Evolutionary conservation across 352 stramenopile genomes (phyloP).

Genomic region (Phytophthora europaea): DNA sequence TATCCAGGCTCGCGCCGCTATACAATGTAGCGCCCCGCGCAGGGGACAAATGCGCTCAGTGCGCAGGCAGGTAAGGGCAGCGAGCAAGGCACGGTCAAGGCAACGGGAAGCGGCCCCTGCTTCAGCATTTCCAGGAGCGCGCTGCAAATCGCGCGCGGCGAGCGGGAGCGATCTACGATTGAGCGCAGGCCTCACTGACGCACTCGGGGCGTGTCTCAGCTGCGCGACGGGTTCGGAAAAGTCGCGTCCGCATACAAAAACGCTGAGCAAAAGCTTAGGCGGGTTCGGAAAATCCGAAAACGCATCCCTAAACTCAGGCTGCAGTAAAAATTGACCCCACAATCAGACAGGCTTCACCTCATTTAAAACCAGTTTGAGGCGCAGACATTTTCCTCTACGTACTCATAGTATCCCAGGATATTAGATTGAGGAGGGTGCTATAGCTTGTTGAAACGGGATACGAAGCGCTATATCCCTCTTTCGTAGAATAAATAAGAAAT

Average conservation of each 20-base stretch:
- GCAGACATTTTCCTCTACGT: background rate
- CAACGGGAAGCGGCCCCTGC: background rate
- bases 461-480: too few relatives aligned
- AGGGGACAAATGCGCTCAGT: background rate
- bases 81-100: background rate
- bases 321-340: slow-evolving; percentile 25
- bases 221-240: slow-evolving; percentile 8
- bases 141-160: slow-evolving; percentile 8
- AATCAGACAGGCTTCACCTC: slow-evolving; percentile 18
- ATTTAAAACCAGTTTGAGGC: slow-evolving; percentile 6
- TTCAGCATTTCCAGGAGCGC: slow-evolving; percentile 7
- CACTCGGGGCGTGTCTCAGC: slow-evolving; percentile 21
- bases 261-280: background rate
- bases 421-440: background rate
- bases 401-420: background rate
- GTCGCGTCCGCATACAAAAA: background rate
- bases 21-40: background rate
- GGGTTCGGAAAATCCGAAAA: slow-evolving; percentile 21
- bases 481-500: background rate
- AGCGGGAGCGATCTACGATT: slow-evolving; percentile 3
- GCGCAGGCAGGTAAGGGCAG: background rate
- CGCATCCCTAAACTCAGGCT: slow-evolving; percentile 18
- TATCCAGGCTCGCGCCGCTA: background rate
- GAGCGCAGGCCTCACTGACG: slow-evolving; percentile 14
- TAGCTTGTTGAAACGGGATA: background rate